phyloP scores from a whole-genome alignment of 306 rosid genomes.

The Rosa lucieae region DNA sequence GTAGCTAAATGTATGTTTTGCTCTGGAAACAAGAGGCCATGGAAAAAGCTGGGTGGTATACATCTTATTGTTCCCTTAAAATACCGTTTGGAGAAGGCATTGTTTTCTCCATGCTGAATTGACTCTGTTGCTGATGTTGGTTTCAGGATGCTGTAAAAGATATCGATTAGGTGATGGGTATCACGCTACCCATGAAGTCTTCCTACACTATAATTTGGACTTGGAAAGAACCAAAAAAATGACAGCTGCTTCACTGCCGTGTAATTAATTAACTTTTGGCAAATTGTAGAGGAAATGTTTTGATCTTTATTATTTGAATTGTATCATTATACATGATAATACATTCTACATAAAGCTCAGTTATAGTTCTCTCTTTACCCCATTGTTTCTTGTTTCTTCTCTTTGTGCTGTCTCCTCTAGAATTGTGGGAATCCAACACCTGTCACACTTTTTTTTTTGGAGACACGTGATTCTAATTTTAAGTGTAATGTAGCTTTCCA shows the following conservation, averaged over 20 bases:
- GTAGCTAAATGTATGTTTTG: background rate
- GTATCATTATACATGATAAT: background rate
- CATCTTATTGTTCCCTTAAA: background rate
- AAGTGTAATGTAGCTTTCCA: background rate
- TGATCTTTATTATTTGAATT: background rate
- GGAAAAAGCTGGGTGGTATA: background rate
- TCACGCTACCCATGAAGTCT: slow-evolving; percentile 9
- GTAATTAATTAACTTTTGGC: slow-evolving; percentile 23
- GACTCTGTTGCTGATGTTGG: background rate
- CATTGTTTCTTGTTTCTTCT: background rate
- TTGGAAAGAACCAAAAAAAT: background rate
- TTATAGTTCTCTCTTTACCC: background rate
- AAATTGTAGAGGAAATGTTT: slow-evolving; percentile 14
- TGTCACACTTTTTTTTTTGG: no score
- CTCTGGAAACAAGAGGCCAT: background rate
- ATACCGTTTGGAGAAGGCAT: background rate
- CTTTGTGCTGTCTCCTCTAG: background rate
- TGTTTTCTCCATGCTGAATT: background rate
- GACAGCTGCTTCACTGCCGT: slow-evolving; percentile 19
- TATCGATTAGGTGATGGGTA: slow-evolving; percentile 33
- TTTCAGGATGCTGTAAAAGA: slow-evolving; percentile 56
- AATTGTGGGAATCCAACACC: background rate
- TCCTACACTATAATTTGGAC: slow-evolving; percentile 2
- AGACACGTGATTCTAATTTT: no score
- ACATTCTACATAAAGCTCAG: background rate